Evolutionary conservation across 768 basidiomycete genomes (phyloP).

Genomic region (Russula emetica): DNA sequence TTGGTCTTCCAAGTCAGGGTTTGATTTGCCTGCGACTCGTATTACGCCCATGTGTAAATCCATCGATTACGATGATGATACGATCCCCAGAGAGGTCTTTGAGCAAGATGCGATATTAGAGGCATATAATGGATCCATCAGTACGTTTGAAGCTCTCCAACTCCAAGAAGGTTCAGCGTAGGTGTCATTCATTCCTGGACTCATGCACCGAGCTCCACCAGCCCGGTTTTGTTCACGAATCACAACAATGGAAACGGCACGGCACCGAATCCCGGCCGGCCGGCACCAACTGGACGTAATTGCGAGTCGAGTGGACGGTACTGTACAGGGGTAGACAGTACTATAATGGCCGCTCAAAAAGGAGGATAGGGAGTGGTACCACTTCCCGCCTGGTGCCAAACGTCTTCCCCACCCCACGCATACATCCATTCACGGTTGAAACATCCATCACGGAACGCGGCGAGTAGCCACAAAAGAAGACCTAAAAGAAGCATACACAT

Average conservation of each 20-base stretch:
- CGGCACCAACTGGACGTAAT: too few species aligned
- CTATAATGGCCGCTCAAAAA: background rate
- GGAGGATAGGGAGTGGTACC: background rate
- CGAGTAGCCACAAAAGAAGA: background rate
- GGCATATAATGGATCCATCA: background rate
- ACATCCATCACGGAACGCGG: background rate
- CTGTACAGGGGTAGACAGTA: too few species aligned
- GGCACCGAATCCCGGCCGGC: too few species aligned
- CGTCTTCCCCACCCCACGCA: background rate
- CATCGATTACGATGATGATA: too few species aligned
- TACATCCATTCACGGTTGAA: too few species aligned
- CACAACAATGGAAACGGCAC: too few species aligned
- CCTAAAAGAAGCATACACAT: background rate
- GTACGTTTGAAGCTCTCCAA: too few species aligned
- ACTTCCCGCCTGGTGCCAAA: constrained; percentile 16
- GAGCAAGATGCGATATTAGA: constrained; percentile 37
- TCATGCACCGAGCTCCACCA: constrained; percentile 16
- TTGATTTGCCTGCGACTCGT: constrained; percentile 29
- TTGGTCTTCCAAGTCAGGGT: constrained; percentile 39
- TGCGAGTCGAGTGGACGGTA: too few species aligned
- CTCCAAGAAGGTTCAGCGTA: background rate
- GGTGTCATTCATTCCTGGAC: constrained; percentile 20
- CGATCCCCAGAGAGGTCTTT: constrained; percentile 43
- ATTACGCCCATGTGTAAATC: constrained; percentile 38
- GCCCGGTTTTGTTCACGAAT: constrained; percentile 1